A percentile compares a stretch with the other conserved stretches of the same genome.
phyloP scores from a whole-genome alignment of 1,284 basidiomycete genomes.

The Cutaneotrichosporon daszewskae region DNA sequence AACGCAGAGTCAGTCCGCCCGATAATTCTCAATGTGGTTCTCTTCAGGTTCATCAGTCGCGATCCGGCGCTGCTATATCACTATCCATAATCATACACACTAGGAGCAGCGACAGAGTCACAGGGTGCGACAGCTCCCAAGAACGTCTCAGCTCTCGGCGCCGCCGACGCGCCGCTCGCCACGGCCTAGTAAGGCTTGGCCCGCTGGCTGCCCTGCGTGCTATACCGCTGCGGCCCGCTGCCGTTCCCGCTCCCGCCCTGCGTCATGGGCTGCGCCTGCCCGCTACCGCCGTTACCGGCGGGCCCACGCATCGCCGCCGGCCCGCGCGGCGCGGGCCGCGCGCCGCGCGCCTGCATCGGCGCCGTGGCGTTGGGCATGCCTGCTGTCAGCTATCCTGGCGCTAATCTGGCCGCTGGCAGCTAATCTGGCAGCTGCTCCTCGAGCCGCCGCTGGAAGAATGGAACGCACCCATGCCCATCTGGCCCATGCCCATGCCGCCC shows the following conservation, averaged over 20 bases:
- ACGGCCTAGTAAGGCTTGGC: slow-evolving; percentile 39
- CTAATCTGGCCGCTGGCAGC: slow-evolving; percentile 44
- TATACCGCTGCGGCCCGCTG: slow-evolving; percentile 62
- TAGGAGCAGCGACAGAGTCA: too few species aligned
- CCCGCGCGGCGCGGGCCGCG: slow-evolving; percentile 45
- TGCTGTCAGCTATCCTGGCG: slow-evolving; percentile 49
- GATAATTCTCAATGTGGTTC: too few species aligned
- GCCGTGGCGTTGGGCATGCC: slow-evolving; percentile 47
- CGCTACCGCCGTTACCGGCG: slow-evolving; percentile 40
- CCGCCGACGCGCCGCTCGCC: neutral
- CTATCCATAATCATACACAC: too few species aligned
- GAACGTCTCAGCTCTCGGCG: too few species aligned
- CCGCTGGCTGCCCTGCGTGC: slow-evolving; percentile 42
- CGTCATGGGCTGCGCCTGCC: slow-evolving; percentile 44
- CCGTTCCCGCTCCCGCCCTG: slow-evolving; percentile 49
- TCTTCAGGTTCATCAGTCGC: too few species aligned
- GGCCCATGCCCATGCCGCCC: slow-evolving; percentile 9
- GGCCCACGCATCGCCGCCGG: slow-evolving; percentile 49
- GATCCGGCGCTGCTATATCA: too few species aligned
- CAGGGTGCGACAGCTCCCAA: too few species aligned
- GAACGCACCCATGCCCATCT: slow-evolving; percentile 15
- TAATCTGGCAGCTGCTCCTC: too few species aligned
- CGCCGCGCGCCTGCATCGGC: slow-evolving; percentile 47
- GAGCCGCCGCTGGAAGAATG: too few species aligned
- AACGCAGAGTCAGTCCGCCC: neutral